Evolutionary conservation across 2,329 filamentous ascomycete genomes (phyloP), one percentile per base, ranked within the genome.

Genomic region (Sordariomycetes sp.): DNA sequence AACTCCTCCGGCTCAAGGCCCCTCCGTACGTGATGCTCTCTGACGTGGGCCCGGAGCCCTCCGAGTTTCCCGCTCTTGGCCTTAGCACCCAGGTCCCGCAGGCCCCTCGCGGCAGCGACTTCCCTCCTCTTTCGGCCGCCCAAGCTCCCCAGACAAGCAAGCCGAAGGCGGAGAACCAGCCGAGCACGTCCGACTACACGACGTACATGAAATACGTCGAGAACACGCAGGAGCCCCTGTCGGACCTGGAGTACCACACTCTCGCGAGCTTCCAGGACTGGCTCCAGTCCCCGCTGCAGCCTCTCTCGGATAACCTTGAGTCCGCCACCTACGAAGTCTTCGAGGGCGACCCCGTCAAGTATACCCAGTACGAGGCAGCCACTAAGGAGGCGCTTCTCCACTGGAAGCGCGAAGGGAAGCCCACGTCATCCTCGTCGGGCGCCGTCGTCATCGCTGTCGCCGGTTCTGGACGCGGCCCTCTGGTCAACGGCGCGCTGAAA

Each of bases 251-350:
- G 65, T 74, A 74, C 18, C 70, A 73, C 2, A 79, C 77, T 1
- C 68, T 85, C 59, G 78, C 74, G 4, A 81, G 74, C 64, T 81
- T 85, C 82, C 95, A 99, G 67, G 94, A 99, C 70, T 99, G 94
- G 79, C 79, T 99, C 12, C 94, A 99, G 70, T 92, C 92, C 1
- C 94, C 94, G 2, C 77, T 99, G 48, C 95, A 99, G 70, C 94
- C 94, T 0, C 79, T 99, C 16, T 93, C 93, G 0, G 94, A 99
- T 71, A 99, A 99, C 65, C 79, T 99, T 16, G 95, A 99, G 70
- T 96, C 91, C 53, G 89, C 96, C 50, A 99, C 94, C 0, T 99
- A 99, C 70, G 94, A 99, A 69, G 93, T 97, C 2, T 99, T 99
- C 66, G 94, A 99, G 70, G 95, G 95, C 64, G 95, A 99, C 63